These are phyloP conservation scores for Asterophora parasitica DNA, from an alignment of 768 basidiomycete genomes.

Conservation along the genomic window DNA sequence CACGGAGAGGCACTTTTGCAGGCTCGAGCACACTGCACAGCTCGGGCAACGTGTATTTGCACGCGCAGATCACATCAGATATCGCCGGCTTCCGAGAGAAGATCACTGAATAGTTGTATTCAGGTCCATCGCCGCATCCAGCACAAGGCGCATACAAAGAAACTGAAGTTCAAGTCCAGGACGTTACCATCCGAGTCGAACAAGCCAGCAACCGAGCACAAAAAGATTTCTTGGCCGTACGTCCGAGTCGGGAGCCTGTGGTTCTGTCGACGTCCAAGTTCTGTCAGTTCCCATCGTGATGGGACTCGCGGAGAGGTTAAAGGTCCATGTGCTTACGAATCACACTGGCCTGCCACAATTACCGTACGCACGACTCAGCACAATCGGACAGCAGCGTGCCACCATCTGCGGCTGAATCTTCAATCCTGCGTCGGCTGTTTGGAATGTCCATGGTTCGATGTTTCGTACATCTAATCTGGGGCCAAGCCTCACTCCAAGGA, in stretches of 20 bases:
- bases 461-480: too few species aligned
- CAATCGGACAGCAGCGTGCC: too few species aligned
- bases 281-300: neutral
- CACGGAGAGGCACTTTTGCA: slow-evolving; percentile 2
- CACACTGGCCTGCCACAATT: neutral
- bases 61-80: slow-evolving; percentile 3
- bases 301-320: neutral
- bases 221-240: too few species aligned
- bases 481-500: too few species aligned
- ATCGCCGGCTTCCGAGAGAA: neutral
- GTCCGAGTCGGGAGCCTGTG: too few species aligned
- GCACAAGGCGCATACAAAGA: neutral
- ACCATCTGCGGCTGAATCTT: too few species aligned
- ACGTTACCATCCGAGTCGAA: too few species aligned
- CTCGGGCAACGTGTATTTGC: slow-evolving; percentile 10
- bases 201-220: too few species aligned
- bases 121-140: neutral
- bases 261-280: too few species aligned
- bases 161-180: neutral
- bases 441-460: slow-evolving; percentile 1
- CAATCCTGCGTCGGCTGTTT: slow-evolving; percentile 1
- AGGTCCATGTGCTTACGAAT: neutral
- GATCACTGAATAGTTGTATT: too few species aligned
- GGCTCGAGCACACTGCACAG: too few species aligned
- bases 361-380: too few species aligned